phyloP scores from a whole-genome alignment of 768 basidiomycete genomes.

The Lactarius evosmus region DNA sequence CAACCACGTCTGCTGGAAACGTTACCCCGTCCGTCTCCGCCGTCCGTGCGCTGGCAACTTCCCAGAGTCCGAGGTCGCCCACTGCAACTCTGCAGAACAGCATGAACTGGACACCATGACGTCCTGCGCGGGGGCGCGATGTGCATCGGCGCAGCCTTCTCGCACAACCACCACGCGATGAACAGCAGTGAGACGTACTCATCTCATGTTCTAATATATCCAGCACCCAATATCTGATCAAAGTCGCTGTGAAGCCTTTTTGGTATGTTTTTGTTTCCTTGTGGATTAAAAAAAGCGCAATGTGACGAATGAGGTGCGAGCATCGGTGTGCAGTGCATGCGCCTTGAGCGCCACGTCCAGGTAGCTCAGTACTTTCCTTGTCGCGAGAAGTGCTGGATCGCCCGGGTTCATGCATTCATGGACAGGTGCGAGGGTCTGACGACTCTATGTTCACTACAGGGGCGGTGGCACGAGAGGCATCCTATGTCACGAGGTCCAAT shows the following conservation, averaged over 20 bases:
- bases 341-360: conserved; percentile 31
- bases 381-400: conserved; percentile 30
- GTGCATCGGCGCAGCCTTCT: conserved; percentile 40
- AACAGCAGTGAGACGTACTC: conserved; percentile 48
- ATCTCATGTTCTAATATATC: no score
- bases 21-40: conserved; percentile 28
- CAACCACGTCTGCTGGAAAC: conserved; percentile 38
- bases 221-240: conserved; percentile 42
- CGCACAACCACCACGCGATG: conserved; percentile 43
- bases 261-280: no score
- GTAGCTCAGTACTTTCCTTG: conserved; percentile 36
- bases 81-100: conserved; percentile 41
- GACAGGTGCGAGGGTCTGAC: conserved; percentile 16
- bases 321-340: conserved; percentile 42
- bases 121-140: conserved; percentile 42
- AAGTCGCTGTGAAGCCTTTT: no score
- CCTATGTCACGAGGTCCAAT: no score
- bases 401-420: not conserved
- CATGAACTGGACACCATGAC: conserved; percentile 46
- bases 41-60: conserved; percentile 26
- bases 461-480: not conserved
- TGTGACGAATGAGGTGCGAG: conserved; percentile 43
- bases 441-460: conserved; percentile 1
- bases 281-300: no score
- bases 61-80: conserved; percentile 33